These are phyloP conservation scores for Termitomyces bulborhizus DNA, from an alignment of 768 basidiomycete species.

Conservation along the genomic window DNA sequence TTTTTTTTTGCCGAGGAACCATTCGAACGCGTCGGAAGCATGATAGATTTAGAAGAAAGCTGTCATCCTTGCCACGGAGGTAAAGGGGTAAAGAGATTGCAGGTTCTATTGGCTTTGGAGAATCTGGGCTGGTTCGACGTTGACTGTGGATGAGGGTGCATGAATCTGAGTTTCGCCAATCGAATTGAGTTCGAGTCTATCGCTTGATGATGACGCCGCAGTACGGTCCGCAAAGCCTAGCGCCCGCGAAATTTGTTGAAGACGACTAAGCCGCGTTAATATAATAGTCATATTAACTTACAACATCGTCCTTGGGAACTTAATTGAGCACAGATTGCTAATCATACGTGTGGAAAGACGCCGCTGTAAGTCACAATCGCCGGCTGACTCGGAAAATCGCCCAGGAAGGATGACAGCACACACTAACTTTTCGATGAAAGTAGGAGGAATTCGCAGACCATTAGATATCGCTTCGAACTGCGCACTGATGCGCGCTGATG, in stretches of 20 bases:
- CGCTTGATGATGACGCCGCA: too few relatives aligned
- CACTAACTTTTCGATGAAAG: not conserved
- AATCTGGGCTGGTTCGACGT: not conserved
- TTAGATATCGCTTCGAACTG: not conserved
- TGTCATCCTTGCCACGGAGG: not conserved
- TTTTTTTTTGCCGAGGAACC: too few relatives aligned
- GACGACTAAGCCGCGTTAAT: not conserved
- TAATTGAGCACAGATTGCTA: not conserved
- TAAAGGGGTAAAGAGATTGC: not conserved
- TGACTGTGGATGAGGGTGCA: not conserved
- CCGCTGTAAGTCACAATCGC: not conserved
- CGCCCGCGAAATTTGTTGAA: not conserved
- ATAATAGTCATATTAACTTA: not conserved
- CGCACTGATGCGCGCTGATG: not conserved
- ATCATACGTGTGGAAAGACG: not conserved
- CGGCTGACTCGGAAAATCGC: not conserved
- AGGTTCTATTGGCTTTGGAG: not conserved
- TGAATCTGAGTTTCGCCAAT: not conserved
- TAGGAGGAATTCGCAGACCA: not conserved
- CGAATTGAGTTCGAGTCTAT: not conserved
- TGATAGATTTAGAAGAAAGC: not conserved
- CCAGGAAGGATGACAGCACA: not conserved
- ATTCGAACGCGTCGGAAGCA: not conserved
- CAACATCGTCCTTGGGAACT: not conserved
- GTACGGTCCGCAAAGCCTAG: too few relatives aligned